A percentile compares a stretch with the other conserved stretches of the same genome.
Evolutionary conservation across 495 filamentous ascomycete genomes (phyloP).

Genomic region (Pseudomonodictys pantanalensis): DNA sequence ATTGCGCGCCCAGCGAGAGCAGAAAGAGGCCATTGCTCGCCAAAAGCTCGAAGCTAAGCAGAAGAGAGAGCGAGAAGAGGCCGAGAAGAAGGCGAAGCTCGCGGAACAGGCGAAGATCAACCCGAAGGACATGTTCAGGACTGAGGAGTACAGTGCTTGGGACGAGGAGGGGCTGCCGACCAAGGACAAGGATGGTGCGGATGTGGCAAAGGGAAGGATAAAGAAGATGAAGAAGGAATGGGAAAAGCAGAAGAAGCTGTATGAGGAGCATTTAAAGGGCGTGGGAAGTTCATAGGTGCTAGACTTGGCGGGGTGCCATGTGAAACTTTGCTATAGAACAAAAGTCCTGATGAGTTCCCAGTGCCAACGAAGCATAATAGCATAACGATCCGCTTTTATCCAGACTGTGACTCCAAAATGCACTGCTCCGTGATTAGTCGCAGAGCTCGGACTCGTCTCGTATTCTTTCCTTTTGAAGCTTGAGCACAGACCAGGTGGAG

Average conservation of each 20-base stretch:
- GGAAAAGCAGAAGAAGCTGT: conserved; percentile 85
- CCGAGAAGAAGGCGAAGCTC: conserved; percentile 49
- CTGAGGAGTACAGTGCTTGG: conserved; percentile 75
- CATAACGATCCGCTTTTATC: too few species aligned
- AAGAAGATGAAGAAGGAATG: conserved; percentile 93
- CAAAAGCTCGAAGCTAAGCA: conserved; percentile 60
- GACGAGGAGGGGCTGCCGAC: conserved; percentile 83
- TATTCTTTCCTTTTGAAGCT: neutral
- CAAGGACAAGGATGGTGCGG: conserved; percentile 68
- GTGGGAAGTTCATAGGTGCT: neutral
- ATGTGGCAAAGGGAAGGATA: conserved; percentile 71
- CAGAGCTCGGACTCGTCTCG: too few species aligned
- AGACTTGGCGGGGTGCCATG: too few species aligned
- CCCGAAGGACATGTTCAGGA: conserved; percentile 46
- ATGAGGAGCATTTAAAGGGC: conserved; percentile 57
- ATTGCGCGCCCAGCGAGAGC: conserved; percentile 67
- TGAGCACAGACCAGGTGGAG: neutral
- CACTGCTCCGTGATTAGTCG: neutral
- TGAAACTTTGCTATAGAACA: neutral
- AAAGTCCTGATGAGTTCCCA: too few species aligned
- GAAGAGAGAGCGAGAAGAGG: conserved; percentile 55
- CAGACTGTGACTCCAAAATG: too few species aligned
- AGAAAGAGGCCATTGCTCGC: conserved; percentile 61
- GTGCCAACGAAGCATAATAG: too few species aligned
- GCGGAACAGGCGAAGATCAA: conserved; percentile 68